These are phyloP conservation scores for Microcos paniculata DNA, from an alignment of 345 rosid genomes.

Conservation along the genomic window DNA sequence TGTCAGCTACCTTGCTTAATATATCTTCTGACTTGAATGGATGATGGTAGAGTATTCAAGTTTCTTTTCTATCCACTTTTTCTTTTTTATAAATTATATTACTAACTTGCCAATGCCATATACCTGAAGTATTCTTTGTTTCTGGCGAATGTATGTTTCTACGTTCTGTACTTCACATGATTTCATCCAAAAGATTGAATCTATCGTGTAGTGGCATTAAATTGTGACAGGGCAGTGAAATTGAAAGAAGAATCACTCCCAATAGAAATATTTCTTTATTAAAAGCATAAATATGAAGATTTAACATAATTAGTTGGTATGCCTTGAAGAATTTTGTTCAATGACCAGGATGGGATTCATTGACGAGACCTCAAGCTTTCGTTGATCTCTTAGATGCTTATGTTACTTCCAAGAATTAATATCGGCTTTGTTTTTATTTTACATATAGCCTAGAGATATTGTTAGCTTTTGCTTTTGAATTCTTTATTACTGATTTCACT, in stretches of 20 bases:
- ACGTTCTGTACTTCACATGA: not conserved
- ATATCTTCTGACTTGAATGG: not conserved
- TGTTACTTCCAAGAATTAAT: not conserved
- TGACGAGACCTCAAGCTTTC: not conserved
- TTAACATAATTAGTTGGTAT: not conserved
- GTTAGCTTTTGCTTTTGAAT: not conserved
- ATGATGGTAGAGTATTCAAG: not conserved
- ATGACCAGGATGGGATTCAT: not conserved
- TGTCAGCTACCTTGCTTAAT: not conserved
- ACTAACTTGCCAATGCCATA: not conserved
- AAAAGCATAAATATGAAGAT: not conserved
- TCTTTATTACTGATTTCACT: not conserved
- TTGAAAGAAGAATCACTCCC: not conserved
- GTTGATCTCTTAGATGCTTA: not conserved
- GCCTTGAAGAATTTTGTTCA: not conserved
- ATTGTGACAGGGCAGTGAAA: not conserved
- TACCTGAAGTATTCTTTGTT: not conserved
- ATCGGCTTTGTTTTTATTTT: not conserved
- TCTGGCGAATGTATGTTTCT: not conserved
- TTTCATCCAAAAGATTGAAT: not conserved
- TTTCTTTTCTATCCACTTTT: not conserved
- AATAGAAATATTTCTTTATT: not conserved
- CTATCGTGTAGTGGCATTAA: not conserved
- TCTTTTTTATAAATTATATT: not conserved
- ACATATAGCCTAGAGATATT: not conserved